Percentiles rank a stretch among this genome's conserved stretches.
Conservation (phyloP, 2,329 filamentous ascomycete genomes). For the Alternaria conjuncta region DNA sequence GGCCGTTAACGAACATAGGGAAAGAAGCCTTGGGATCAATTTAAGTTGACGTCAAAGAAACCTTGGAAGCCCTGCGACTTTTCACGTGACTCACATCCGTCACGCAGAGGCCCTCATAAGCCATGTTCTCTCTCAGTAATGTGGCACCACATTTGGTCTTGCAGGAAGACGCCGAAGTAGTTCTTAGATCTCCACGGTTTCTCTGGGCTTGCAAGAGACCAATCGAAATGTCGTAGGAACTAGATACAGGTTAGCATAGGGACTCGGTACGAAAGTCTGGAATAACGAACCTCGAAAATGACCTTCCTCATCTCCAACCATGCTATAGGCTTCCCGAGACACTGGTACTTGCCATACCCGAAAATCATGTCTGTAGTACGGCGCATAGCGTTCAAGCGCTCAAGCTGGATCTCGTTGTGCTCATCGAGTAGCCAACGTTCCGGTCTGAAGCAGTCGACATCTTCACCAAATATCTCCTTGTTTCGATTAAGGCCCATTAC, state of each 20-base stretch:
- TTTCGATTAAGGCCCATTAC: conserved; percentile 27
- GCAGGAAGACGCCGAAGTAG: conserved; percentile 27
- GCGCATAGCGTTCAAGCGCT: conserved; percentile 29
- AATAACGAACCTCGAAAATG: conserved; percentile 49
- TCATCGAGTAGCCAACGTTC: conserved; percentile 54
- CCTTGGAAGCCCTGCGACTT: neutral
- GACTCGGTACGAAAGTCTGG: neutral
- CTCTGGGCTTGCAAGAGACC: conserved; percentile 27
- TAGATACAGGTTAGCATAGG: neutral
- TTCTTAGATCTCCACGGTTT: conserved; percentile 28
- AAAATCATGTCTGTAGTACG: conserved; percentile 39
- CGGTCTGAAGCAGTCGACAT: conserved; percentile 54
- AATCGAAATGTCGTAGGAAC: conserved; percentile 33
- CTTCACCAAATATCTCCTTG: conserved; percentile 38
- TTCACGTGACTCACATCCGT: neutral
- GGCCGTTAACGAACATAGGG: neutral
- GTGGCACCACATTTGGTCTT: conserved; percentile 29
- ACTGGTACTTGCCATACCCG: conserved; percentile 41
- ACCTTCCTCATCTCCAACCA: conserved; percentile 46
- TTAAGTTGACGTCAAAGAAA: neutral
- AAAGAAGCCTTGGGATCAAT: neutral
- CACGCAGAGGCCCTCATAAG: neutral
- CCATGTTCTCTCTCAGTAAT: conserved; percentile 18
- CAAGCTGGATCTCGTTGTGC: conserved; percentile 1
- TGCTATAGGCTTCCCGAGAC: conserved; percentile 40